These are phyloP conservation scores for Pseudogymnoascus sp. DNA, from an alignment of 2,329 filamentous ascomycete genomes.

Conservation along the genomic window DNA sequence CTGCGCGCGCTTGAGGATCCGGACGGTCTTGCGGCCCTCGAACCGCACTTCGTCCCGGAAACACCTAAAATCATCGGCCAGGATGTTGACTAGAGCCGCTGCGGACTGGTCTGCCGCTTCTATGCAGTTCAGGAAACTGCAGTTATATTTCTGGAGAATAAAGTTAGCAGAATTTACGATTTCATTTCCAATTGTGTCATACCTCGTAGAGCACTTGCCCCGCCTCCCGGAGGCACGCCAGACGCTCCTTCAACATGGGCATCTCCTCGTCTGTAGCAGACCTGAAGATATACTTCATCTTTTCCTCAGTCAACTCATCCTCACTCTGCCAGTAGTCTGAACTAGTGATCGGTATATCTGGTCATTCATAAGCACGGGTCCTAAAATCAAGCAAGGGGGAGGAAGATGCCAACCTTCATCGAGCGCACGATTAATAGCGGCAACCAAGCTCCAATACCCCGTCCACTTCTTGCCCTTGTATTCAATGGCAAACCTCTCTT, in stretches of 20 bases:
- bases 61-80: constrained; percentile 75
- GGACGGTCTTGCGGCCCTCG: constrained; percentile 64
- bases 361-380: constrained; percentile 18
- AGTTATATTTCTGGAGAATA: constrained; percentile 59
- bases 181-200: constrained; percentile 24
- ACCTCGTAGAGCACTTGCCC: constrained; percentile 74
- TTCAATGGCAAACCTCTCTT: constrained; percentile 74
- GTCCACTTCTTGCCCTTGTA: constrained; percentile 81
- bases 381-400: not conserved
- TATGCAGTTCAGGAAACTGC: constrained; percentile 68
- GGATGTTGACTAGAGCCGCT: constrained; percentile 74
- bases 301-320: constrained; percentile 66
- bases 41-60: constrained; percentile 78
- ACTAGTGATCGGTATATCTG: constrained; percentile 81
- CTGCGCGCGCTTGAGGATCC: constrained; percentile 88
- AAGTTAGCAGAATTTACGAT: constrained; percentile 11
- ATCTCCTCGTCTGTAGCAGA: constrained; percentile 83
- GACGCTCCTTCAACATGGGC: constrained; percentile 71
- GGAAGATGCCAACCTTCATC: constrained; percentile 62
- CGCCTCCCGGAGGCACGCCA: constrained; percentile 75
- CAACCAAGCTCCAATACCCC: constrained; percentile 92
- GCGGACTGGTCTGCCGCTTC: constrained; percentile 71
- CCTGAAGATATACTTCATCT: constrained; percentile 72
- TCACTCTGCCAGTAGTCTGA: constrained; percentile 80
- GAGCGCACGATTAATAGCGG: constrained; percentile 75